Evolutionary conservation across 495 filamentous ascomycete species (phyloP), one percentile per base, ranked within the genome.

Genomic region (Penicillium taxi): DNA sequence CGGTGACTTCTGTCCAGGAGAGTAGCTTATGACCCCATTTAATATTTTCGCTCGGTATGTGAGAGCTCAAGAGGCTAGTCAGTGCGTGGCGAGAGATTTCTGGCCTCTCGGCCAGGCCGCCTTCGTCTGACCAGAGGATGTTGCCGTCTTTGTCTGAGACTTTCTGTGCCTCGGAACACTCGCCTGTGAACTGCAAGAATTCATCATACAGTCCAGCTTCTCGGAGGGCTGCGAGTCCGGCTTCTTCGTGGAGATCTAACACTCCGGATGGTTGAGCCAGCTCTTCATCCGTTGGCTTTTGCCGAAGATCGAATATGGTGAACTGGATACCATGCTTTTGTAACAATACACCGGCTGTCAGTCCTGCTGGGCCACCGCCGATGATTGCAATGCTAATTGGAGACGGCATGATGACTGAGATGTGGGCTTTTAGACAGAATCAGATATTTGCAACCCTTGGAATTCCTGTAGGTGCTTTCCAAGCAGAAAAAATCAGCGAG

Each of bases 291-390:
- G 42, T 41, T 24, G 58, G 55, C n/a, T 52, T 52, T 15, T 46
- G 35, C 30, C 74, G 73, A 16, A 57, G 56, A 48, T 82, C 77
- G 49, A 68, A 80, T 43, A 82, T 57, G 2, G 62, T 62, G 33
- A 55, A 62, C n/a, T 52, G 42, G 37, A 77, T 71, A 15, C 50
- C 47, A 28, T 63, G 49, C 17, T 47, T 42, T 33, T 72, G 59
- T 8, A 82, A 66, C 24, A 82, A 58, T 27, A 64, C 60, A n/a
- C 70, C 74, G 8, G 81, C 64, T 3, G 69, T 73, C 13, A 76
- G 61, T 16, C 78, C 77, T 3, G 62, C 67, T 14, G 75, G 77
- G 4, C 77, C 78, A 26, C 56, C 75, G 42, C 76, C 75, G 22
- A 77, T 56, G 43, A 79, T 76, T 23, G 74, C 75, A 27, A 79